These are phyloP conservation scores for Backusella parvicylindrica DNA, from an alignment of 192 early-diverging fungal species.

Conservation along the genomic window DNA sequence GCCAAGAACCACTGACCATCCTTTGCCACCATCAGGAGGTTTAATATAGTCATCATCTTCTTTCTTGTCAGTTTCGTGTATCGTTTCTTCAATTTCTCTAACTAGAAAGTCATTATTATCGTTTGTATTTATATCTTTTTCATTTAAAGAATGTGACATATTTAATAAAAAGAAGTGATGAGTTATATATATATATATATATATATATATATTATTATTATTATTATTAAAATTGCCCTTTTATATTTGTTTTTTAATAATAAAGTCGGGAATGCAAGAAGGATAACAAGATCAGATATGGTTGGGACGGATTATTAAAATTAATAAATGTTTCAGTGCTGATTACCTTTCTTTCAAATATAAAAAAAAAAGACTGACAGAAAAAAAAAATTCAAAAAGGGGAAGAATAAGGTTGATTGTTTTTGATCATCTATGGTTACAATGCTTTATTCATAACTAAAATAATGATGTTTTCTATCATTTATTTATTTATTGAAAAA, in stretches of 20 bases:
- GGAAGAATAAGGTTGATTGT: not conserved
- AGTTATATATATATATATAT: too few relatives aligned
- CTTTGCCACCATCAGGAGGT: conserved; percentile 42
- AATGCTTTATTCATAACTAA: not conserved
- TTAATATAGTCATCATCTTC: conserved; percentile 16
- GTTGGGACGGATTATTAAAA: not conserved
- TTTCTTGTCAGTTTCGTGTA: not conserved
- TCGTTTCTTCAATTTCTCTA: not conserved
- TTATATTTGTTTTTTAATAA: not conserved
- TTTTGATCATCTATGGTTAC: not conserved
- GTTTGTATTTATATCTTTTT: not conserved
- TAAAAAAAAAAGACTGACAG: not conserved
- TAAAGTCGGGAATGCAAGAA: not conserved
- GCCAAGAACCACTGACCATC: conserved; percentile 38
- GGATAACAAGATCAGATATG: not conserved
- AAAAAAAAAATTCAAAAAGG: not conserved
- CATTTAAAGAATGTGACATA: not conserved
- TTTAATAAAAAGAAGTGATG: too few relatives aligned
- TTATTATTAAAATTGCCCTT: not conserved
- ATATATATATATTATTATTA: too few relatives aligned
- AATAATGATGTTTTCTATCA: not conserved
- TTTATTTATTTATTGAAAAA: not conserved
- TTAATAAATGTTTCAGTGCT: not conserved
- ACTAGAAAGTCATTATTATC: not conserved
- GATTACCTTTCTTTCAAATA: not conserved